Evolutionary conservation across 139 green algal genomes (phyloP).

Genomic region (Auxenochlorella pyrenoidosa): DNA sequence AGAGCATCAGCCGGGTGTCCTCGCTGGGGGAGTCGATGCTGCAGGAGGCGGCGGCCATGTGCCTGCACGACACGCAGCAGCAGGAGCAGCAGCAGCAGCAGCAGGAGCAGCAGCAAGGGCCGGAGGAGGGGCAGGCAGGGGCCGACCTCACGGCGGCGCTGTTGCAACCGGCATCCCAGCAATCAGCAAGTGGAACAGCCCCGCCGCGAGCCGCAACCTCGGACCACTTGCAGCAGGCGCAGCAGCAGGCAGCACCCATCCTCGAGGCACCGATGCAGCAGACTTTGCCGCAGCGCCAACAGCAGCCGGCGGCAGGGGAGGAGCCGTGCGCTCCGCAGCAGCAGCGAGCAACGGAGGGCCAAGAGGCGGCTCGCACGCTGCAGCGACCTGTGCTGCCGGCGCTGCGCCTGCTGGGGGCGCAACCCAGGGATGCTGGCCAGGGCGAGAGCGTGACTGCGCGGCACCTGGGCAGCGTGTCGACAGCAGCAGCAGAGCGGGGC

Average conservation of each 20-base stretch:
- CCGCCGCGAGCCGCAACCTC: not conserved
- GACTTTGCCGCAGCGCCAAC: not conserved
- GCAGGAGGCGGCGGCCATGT: slow-evolving; percentile 26
- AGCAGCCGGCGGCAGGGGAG: not conserved
- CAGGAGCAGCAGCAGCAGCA: not conserved
- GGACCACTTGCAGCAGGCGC: slow-evolving; percentile 2
- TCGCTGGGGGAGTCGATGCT: slow-evolving; percentile 43
- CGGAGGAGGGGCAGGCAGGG: not conserved
- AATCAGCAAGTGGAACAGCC: not conserved
- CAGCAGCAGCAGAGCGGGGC: slow-evolving; percentile 6
- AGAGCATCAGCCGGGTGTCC: slow-evolving; percentile 42
- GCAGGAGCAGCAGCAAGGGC: slow-evolving; percentile 15
- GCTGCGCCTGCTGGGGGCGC: slow-evolving; percentile 8
- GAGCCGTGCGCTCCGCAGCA: not conserved
- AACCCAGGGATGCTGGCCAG: not conserved
- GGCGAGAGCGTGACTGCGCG: not conserved
- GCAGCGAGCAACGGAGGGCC: not conserved
- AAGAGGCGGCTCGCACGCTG: not conserved
- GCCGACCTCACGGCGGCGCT: not conserved
- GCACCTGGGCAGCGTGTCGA: slow-evolving; percentile 9
- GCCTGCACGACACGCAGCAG: slow-evolving; percentile 2
- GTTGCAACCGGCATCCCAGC: not conserved
- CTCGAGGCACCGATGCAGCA: not conserved
- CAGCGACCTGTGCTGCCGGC: not conserved
- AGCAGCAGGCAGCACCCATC: not conserved